Base-by-base conservation (phyloP, 306 rosid genomes). In the Castanopsis chinensis region DNA sequence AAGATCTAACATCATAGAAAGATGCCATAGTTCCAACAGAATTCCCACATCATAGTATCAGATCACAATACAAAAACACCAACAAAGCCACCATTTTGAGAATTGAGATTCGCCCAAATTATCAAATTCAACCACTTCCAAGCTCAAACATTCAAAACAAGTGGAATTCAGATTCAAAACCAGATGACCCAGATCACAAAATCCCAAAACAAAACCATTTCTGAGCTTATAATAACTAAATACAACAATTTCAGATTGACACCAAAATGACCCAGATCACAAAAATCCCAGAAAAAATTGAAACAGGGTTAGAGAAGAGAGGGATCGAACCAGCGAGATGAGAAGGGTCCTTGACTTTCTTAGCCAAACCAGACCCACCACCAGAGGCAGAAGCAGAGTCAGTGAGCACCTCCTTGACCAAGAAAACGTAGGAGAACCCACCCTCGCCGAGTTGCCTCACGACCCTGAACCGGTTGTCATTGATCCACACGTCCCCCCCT, bases 401-500 rank as follows among this genome's bases (percentile, higher is more conserved):
- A 8, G 92, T 3, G 69, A 78, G 75, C 11, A 86, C 76, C 87
- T 93, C 99, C 88, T 90, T 93, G 82, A 96, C 96, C 71, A 96
- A 81, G 81, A 73, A 96, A 63, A 93, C 98, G 33, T 69, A 93
- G 68, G 99, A 96, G 85, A 93, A 93, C n/a, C 96, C 99, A 58
- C 99, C 99, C 87, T 96, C 99, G 2, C 97, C 99, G 77, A 96
- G 99, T 90, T 93, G 97, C 85, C 97, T 84, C 28, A 96, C 80
- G 85, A 96, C 81, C 79, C 85, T 92, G 94, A 96, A 93, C 9
- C 99, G 90, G 60, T 83, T 93, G 58, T 96, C 99, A 56, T 96
- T 96, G 97, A 96, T 96, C 99, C 99, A 96, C 0, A 91, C 93
- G 63, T 96, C 99, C 0, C 94, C 98, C 30, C 94, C 98, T n/a